Base-by-base conservation (phyloP, 2,329 filamentous ascomycete genomes). In the Exophiala sideris region DNA sequence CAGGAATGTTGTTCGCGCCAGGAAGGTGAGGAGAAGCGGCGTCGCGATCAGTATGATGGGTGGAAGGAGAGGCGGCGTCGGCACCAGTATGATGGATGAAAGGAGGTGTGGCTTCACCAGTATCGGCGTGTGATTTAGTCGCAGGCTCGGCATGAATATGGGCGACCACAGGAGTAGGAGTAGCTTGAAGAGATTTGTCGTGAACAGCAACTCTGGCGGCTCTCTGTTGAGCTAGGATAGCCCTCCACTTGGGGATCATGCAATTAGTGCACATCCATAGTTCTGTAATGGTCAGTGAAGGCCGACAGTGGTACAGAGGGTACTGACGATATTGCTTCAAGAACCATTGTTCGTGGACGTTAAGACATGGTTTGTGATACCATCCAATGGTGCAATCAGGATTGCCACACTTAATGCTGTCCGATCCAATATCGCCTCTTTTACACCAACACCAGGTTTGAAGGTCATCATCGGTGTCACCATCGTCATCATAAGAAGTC, bases 341-440 rank as follows among this genome's bases (percentile, higher is more conserved):
- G 6, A 50, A n/a, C 4, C 12, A 14, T 29, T 21, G 16, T 9
- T 41, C 47, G 12, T 38, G 24, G n/a, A 16, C 21, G 11, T 38
- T 33, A 8, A 50, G 24, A 42, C 47, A 50, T 8, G 12, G 36
- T 10, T 42, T 20, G 10, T 50, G 47, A 34, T 50, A 50, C 47
- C 47, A 50, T 2, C 36, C 24, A 41, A 42, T 16, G 9, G 20
- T 29, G 33, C 47, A 50, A 35, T 34, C n/a, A 12, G 47, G 47
- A 34, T 29, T 40, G 38, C 42, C 47, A 35, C 47, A 50, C 14
- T 33, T 32, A 16, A 50, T 16, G 24, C 47, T 42, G 10, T 20
- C 47, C 8, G 12, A 16, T 10, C 35, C 47, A 18, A 42, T n/a
- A 38, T 29, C 35, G 5, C 47, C 36, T 21, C 14, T 39, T n/a